Percentiles rank a stretch among this genome's conserved stretches.
These are phyloP conservation scores for Chrysopogon serrulatus DNA, from an alignment of 176 grass and related monocot species.

Conservation along the genomic window DNA sequence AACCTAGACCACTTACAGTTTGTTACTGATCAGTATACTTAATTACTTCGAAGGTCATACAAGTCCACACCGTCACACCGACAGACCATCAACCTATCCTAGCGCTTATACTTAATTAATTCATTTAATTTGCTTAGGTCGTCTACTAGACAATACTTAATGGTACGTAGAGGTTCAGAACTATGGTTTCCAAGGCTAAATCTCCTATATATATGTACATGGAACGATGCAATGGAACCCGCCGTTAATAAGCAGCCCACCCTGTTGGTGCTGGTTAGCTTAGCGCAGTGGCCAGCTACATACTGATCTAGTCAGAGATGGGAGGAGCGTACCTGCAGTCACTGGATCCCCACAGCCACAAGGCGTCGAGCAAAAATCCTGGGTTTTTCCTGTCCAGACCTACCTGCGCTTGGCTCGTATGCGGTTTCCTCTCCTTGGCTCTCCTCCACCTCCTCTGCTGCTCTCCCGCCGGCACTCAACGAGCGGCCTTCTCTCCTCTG, in stretches of 20 bases:
- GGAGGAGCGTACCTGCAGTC: background rate
- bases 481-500: background rate
- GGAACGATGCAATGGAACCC: background rate
- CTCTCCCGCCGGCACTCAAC: background rate
- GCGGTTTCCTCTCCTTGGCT: slow-evolving; percentile 11
- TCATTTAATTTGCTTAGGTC: background rate
- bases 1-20: background rate
- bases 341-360: background rate
- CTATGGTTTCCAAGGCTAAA: background rate
- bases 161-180: background rate
- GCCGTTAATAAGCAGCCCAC: background rate
- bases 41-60: background rate
- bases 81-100: background rate
- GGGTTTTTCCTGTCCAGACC: background rate
- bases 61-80: background rate
- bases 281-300: background rate
- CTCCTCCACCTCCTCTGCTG: slow-evolving; percentile 18
- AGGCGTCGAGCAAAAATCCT: background rate
- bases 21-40: background rate
- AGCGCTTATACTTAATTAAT: background rate
- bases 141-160: background rate
- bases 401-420: background rate
- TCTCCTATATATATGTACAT: background rate
- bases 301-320: too few relatives aligned
- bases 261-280: background rate